Evolutionary conservation across 805 yeast genomes (phyloP), one percentile per base, ranked within the genome.

Genomic region (Brettanomyces naardenensis): DNA sequence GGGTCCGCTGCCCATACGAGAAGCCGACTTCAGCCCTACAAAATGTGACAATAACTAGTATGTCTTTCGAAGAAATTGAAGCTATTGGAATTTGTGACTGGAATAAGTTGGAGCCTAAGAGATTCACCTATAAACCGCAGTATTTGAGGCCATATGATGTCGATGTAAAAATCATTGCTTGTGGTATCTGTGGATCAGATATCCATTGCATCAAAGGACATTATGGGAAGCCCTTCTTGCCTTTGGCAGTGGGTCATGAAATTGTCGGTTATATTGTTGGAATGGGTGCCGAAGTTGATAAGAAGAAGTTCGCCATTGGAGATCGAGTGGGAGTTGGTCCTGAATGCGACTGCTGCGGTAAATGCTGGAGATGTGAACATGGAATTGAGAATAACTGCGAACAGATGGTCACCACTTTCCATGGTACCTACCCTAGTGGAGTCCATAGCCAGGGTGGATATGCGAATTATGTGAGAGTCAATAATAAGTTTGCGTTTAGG

Each of bases 261-360:
- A 65, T 69, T 46, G 55, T 69, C n/a, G 73, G 73, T 17, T 49
- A 47, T 10, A 69, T 69, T 14, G 51, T 61, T 15, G 62, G 57
- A 18, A 56, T 63, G 14, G 76, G 74, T 27, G 43, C 51, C 10
- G 45, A 53, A 13, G 69, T 65, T n/a, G 37, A 34, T 15, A 28
- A 34, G 10, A 46, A 59, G 27, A 41, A 47, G 35, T 48, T 61
- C 47, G 61, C 68, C 48, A 44, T 68, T 27, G 77, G 77, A 18
- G 68, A 72, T 36, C 59, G 73, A 47, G 73, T 70, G 25, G 77
- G 76, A 43, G 62, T 70, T 38, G 77, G 77, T 43, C 75, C 77
- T 17, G 63, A 59, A 42, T 45, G 55, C 25, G 52, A 48, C 42
- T 48, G 68, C 18, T 69, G 74, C 51, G 47, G 52, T 22, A 44